Evolutionary conservation across 2,329 filamentous ascomycete species (phyloP).

Genomic region (Geosmithia putterillii): DNA sequence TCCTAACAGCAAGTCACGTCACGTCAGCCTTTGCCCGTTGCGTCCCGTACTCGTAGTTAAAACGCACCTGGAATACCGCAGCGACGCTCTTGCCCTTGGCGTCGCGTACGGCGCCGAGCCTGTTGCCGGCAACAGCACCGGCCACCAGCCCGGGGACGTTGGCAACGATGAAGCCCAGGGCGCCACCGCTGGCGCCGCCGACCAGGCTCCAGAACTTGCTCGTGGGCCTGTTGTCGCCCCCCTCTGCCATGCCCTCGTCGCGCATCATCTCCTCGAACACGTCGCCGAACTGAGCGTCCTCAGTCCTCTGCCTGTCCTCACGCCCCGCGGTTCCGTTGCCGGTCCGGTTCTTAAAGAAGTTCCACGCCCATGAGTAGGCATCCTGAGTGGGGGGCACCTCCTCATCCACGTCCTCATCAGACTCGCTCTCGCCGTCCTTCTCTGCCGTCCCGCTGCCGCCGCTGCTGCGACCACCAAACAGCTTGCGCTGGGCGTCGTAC

Average conservation of each 20-base stretch:
- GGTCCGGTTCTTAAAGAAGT: slow-evolving; percentile 33
- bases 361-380: slow-evolving; percentile 69
- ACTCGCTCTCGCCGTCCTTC: slow-evolving; percentile 34
- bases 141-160: slow-evolving; percentile 84
- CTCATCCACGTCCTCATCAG: slow-evolving; percentile 6
- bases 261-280: slow-evolving; percentile 85
- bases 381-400: slow-evolving; percentile 26
- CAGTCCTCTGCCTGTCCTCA: slow-evolving; percentile 37
- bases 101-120: slow-evolving; percentile 81
- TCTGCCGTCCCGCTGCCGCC: slow-evolving; percentile 13
- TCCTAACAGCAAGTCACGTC: slow-evolving; percentile 36
- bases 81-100: slow-evolving; percentile 92
- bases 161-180: slow-evolving; percentile 87
- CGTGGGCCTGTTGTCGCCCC: slow-evolving; percentile 44
- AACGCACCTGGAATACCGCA: slow-evolving; percentile 58
- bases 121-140: slow-evolving; percentile 83
- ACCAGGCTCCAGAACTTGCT: slow-evolving; percentile 77
- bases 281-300: slow-evolving; percentile 75
- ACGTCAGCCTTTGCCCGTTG: neutral
- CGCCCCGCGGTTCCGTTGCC: slow-evolving; percentile 10
- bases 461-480: slow-evolving; percentile 10
- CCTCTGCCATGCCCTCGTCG: slow-evolving; percentile 72
- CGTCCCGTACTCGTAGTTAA: neutral
- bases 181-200: slow-evolving; percentile 76
- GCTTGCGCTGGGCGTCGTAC: slow-evolving; percentile 58